Base-by-base conservation (phyloP, 345 rosid genomes). In the Populus pruinosa region DNA sequence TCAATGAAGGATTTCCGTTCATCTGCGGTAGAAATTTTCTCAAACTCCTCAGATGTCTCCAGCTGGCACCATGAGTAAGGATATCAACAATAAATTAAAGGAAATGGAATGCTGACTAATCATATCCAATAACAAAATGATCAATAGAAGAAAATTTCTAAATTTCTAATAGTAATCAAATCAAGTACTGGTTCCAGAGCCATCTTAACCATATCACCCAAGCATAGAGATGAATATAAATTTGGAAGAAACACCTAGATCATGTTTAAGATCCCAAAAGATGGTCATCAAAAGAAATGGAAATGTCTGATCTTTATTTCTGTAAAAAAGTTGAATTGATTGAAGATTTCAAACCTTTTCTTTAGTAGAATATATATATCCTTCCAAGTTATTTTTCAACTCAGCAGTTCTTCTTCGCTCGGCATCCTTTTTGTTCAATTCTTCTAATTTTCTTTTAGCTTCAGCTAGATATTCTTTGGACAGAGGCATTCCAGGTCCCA, bases 381-480 rank as follows among this genome's bases (percentile, higher is more conserved):
- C 91, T 83, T 96, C 99, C 87, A 96, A 91, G 83, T 87, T 87
- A 86, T 96, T 94, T 82, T 96, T 96, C 70, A 94, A 82, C 82
- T 96, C 98, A 1, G 98, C 97, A 39, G 99, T 96, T 79, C 92
- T 91, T 87, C 92, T 88, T 73, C 99, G 84, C 84, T 94, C 99
- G 31, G 84, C 88, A 81, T 96, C 99, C 84, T 86, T 94, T 89
- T 86, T 90, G 89, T 93, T 90, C 86, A 92, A 86, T 73, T 78
- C 88, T 80, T 94, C 97, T 85, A 96, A 77, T 84, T 87, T 96
- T 70, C 71, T 78, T 84, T 88, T 88, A 72, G 98, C 96, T 83
- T 89, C 97, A 53, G 83, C 80, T 74, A 87, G 82, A 74, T 89
- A 85, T 83, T 94, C 98, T 67, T 86, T 87, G 6, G 97, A 78